Percentiles rank a stretch among this genome's conserved stretches.
phyloP scores from a whole-genome alignment of 2,329 filamentous ascomycete genomes.

The Helminthosporium solani region DNA sequence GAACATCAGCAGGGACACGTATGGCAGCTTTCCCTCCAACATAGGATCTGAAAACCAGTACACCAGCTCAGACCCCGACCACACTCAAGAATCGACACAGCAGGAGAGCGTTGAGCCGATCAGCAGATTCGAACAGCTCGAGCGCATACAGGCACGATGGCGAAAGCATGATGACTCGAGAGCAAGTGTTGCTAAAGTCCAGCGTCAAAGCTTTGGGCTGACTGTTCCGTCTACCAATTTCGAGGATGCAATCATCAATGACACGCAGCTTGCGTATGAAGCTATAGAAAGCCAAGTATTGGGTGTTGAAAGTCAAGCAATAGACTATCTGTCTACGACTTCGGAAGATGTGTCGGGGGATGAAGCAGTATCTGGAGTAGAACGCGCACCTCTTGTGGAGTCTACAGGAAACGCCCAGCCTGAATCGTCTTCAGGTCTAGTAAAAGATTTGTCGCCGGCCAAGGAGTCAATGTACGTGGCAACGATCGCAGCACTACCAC shows the following conservation, averaged over 20 bases:
- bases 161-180: slow-evolving; percentile 15
- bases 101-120: slow-evolving; percentile 6
- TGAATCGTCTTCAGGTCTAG: background rate
- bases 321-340: slow-evolving; percentile 23
- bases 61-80: slow-evolving; percentile 1
- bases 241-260: slow-evolving; percentile 36
- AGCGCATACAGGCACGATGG: slow-evolving; percentile 28
- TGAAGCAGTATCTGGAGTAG: background rate
- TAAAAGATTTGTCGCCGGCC: background rate
- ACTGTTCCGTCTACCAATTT: background rate
- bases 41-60: slow-evolving; percentile 13
- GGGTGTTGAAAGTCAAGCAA: slow-evolving; percentile 42
- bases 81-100: background rate
- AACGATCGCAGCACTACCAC: background rate
- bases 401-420: background rate
- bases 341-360: slow-evolving; percentile 15
- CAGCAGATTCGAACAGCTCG: slow-evolving; percentile 29
- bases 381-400: background rate
- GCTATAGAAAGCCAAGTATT: slow-evolving; percentile 46
- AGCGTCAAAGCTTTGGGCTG: background rate
- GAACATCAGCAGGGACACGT: slow-evolving; percentile 30
- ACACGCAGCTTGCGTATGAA: slow-evolving; percentile 46
- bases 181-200: slow-evolving; percentile 5
- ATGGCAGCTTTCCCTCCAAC: slow-evolving; percentile 37
- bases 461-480: background rate